Percentiles rank a stretch among this genome's conserved stretches.
Evolutionary conservation across 441 rosid species (phyloP).

Genomic region (Corymbia citriodora): DNA sequence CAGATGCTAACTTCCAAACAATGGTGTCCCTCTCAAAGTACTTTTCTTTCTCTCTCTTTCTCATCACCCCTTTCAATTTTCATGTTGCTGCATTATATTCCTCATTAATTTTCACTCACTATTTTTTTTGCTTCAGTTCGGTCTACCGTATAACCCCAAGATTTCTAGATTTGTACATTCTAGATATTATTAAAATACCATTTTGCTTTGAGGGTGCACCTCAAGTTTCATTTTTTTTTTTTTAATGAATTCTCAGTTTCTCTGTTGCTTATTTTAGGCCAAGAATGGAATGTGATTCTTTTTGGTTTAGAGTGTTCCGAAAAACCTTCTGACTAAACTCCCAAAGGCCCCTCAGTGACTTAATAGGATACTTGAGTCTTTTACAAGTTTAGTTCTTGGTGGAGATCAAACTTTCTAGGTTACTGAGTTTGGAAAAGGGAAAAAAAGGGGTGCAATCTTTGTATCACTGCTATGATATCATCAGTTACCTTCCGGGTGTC

Average conservation of each 20-base stretch:
- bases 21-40: not conserved
- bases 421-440: not conserved
- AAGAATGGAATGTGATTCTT: conserved; percentile 15
- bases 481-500: not conserved
- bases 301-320: conserved; percentile 1
- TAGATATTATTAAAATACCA: not conserved
- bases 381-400: not conserved
- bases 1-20: not conserved
- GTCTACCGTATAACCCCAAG: not conserved
- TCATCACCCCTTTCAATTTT: not conserved
- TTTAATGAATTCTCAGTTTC: not conserved
- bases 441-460: not conserved
- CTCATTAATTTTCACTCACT: not conserved
- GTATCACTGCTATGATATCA: not conserved
- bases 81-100: not conserved
- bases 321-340: not conserved
- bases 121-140: not conserved
- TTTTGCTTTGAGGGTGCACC: conserved; percentile 17
- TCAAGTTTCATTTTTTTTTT: not conserved
- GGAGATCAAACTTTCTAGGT: not conserved
- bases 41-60: not conserved
- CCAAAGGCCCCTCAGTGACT: not conserved
- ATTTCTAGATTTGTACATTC: not conserved
- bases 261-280: not conserved
- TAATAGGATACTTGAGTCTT: not conserved